phyloP scores from a whole-genome alignment of 768 basidiomycete species.

The Leccinellum rugosiceps region DNA sequence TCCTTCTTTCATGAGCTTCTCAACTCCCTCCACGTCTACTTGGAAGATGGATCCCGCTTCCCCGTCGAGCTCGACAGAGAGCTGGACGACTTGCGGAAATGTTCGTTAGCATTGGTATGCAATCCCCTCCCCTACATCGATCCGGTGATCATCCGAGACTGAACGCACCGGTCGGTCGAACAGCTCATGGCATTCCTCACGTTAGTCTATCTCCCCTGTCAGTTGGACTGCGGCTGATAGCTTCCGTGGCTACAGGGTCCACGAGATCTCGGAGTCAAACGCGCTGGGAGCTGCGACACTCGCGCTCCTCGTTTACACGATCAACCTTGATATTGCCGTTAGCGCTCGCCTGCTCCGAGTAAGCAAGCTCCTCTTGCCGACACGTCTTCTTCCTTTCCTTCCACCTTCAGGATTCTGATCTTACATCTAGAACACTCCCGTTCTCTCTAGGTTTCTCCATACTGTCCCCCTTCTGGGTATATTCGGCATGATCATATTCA shows the following conservation, averaged over 20 bases:
- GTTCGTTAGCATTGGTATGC: conserved; percentile 20
- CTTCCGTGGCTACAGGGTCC: conserved; percentile 14
- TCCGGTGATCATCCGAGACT: background rate
- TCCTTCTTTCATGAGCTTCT: background rate
- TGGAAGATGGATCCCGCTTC: conserved; percentile 1
- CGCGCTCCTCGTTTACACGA: conserved; percentile 27
- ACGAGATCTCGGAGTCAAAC: conserved; percentile 19
- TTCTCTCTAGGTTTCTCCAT: conserved; percentile 20
- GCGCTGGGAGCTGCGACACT: conserved; percentile 20
- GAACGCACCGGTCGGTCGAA: background rate
- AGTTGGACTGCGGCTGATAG: background rate
- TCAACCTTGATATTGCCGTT: conserved; percentile 25
- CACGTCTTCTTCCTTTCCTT: background rate
- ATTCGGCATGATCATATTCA: conserved; percentile 15
- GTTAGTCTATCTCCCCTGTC: conserved; percentile 11
- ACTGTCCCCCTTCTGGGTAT: conserved; percentile 27
- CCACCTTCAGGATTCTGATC: background rate
- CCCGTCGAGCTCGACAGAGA: conserved; percentile 18
- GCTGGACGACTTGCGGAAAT: conserved; percentile 21
- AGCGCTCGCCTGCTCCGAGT: conserved; percentile 19
- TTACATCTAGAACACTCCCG: conserved; percentile 9
- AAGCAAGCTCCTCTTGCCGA: background rate
- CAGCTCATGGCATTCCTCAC: conserved; percentile 29
- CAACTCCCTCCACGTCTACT: background rate
- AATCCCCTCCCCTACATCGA: background rate